phyloP scores from a whole-genome alignment of 768 basidiomycete species.

The Lactarius akahatsu region DNA sequence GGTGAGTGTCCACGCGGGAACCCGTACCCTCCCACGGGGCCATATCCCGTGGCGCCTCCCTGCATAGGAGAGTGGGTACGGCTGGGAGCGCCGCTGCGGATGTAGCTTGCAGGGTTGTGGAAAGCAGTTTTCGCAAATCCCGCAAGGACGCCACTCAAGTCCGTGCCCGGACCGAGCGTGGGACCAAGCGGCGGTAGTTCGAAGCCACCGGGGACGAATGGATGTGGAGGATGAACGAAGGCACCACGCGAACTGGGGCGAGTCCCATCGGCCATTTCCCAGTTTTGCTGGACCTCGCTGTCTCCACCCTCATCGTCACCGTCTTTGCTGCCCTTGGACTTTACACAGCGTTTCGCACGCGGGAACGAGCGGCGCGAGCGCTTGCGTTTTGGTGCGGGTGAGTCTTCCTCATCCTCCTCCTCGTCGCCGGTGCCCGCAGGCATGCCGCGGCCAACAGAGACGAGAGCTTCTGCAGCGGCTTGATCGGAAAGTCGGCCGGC shows the following conservation, averaged over 20 bases:
- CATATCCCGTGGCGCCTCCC: conserved; percentile 44
- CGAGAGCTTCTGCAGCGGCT: conserved; percentile 86
- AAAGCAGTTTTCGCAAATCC: conserved; percentile 20
- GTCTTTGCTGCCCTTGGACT: conserved; percentile 34
- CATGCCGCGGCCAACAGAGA: conserved; percentile 68
- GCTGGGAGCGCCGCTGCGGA: conserved; percentile 63
- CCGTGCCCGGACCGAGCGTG: conserved; percentile 38
- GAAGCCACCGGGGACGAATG: conserved; percentile 44
- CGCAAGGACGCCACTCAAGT: conserved; percentile 21
- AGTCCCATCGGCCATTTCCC: conserved; percentile 22
- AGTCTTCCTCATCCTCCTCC: conserved; percentile 43
- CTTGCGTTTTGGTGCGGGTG: conserved; percentile 54
- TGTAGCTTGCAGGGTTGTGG: conserved; percentile 51
- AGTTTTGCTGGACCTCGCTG: conserved; percentile 23
- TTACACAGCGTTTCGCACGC: conserved; percentile 30
- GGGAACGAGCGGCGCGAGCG: conserved; percentile 42
- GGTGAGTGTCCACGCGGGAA: conserved; percentile 50
- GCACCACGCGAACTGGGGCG: conserved; percentile 24
- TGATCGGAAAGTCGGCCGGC: conserved; percentile 69
- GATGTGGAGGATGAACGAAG: conserved; percentile 26
- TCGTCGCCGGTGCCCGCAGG: conserved; percentile 45
- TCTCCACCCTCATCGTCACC: conserved; percentile 30
- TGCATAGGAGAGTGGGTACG: conserved; percentile 67
- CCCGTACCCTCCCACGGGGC: conserved; percentile 28
- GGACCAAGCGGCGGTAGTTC: conserved; percentile 56